Evolutionary conservation across 441 rosid species (phyloP), one percentile per base, ranked within the genome.

Genomic region (Eruca vesicaria): DNA sequence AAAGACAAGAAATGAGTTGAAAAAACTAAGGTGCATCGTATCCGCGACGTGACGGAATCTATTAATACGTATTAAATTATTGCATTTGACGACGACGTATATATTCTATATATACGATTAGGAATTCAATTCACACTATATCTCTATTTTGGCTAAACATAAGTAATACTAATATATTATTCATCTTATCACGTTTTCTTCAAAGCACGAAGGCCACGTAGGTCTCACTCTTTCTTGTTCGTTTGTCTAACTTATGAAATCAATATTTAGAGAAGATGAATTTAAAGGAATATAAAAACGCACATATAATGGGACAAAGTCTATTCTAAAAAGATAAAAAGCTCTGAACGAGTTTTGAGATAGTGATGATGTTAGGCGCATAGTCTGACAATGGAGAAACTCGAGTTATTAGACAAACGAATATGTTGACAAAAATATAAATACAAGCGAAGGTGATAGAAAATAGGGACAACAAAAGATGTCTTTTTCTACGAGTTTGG

Each of bases 321-420:
- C 72, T 58, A 71, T 77, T 64, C 16, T 64, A 64, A 57, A 76
- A 71, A 64, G 61, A 76, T 76, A 62, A 69, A 69, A 64, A 20
- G 55, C 76, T 57, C 41, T 77, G 72, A 57, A 61, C 18, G 35
- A 71, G 52, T 29, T 41, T 62, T 45, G 33, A 32, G 53, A 15
- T 69, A 32, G 71, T 70, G 80, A 67, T 74, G 73, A 66, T 71
- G 80, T 71, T 71, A 77, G 80, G 76, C 80, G 48, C 6, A 41
- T 11, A 60, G 65, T 58, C 67, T 77, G 80, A 70, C 71, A 70
- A 23, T 70, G 32, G 15, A 64, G 71, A 57, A 64, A 70, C 21
- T 45, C 56, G 75, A 77, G 71, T 64, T 43, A 69, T 38, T 76
- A 57, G 79, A 76, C 79, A 76, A 70, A 43, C 60, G 61, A 76